Evolutionary conservation across 768 basidiomycete genomes (phyloP), one percentile per base, ranked within the genome.

Genomic region (Hydnomerulius pinastri): DNA sequence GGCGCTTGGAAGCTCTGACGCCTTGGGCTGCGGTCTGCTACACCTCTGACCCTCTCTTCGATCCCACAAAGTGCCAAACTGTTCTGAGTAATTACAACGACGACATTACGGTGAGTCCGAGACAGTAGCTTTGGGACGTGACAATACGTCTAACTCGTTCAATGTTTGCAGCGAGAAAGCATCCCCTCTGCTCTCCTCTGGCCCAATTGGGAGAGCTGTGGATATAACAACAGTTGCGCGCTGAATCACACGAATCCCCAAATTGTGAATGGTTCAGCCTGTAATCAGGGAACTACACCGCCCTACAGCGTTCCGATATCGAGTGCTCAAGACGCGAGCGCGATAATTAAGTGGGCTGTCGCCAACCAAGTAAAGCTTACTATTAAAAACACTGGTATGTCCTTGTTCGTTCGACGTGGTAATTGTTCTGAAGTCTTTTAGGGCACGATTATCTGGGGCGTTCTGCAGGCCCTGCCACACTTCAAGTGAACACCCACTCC

Each of bases 121-220:
- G 4, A n/a, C 13, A 18, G 27, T 18, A 4, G 4, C 17, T 30
- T 33, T 11, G 18, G 3, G 30, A 21, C 5, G 25, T 12, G 13
- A 7, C 9, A 24, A 6, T 17, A 29, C 29, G 24, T 25, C 20
- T 9, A 27, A 17, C 25, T 6, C 12, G n/a, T n/a, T n/a, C n/a
- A n/a, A n/a, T n/a, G n/a, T 17, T 15, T 0, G 2, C 23, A 61
- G 59, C 59, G 59, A 7, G 59, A 61, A 48, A 36, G 18, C 13
- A 6, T 42, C 0, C 7, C 59, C 9, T 33, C 59, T 1, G 60
- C 60, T 8, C 53, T 61, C 4, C 59, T 61, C 18, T 61, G 60
- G 59, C 4, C 50, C 8, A 61, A 61, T 50, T 61, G 55, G 51
- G 59, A 61, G 36, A 43, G 46, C 6, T 61, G 59, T 12, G 56